Conservation (phyloP, 2,329 filamentous ascomycete species). For the Xylaria sp. region DNA sequence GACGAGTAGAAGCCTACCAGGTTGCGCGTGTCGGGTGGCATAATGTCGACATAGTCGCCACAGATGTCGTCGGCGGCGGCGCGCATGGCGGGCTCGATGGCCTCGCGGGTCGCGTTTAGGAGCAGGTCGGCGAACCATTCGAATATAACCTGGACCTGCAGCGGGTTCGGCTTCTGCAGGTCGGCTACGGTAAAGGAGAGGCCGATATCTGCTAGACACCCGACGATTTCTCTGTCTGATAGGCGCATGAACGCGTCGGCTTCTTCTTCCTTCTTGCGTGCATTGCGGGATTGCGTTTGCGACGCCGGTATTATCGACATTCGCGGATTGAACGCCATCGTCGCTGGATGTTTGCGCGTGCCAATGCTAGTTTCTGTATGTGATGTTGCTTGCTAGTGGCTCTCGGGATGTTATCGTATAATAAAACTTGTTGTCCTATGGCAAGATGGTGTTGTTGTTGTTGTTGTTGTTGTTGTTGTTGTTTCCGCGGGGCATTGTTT, state of each 20-base stretch:
- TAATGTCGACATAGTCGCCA: constrained; percentile 76
- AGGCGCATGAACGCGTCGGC: constrained; percentile 56
- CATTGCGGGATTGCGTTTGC: constrained; percentile 45
- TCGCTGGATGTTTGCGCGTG: background rate
- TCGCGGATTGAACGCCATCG: constrained; percentile 54
- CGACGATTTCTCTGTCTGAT: constrained; percentile 76
- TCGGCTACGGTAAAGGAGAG: constrained; percentile 83
- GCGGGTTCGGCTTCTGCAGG: constrained; percentile 86
- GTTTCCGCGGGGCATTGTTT: constrained; percentile 8
- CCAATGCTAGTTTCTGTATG: background rate
- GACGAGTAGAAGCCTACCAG: constrained; percentile 94
- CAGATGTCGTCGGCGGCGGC: constrained; percentile 84
- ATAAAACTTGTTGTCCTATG: background rate
- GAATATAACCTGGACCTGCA: constrained; percentile 94
- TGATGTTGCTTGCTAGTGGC: background rate
- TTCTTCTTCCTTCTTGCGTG: constrained; percentile 54
- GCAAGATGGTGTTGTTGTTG: background rate
- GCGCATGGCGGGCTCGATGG: constrained; percentile 90
- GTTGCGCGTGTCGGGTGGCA: constrained; percentile 83
- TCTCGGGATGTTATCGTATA: background rate
- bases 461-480: background rate
- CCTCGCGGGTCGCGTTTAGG: constrained; percentile 88
- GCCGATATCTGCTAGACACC: constrained; percentile 95
- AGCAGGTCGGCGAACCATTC: constrained; percentile 95
- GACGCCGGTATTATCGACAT: constrained; percentile 55